Base-by-base conservation (phyloP, 192 early-diverging fungal species). In the Lunasporangiospora selenospora region DNA sequence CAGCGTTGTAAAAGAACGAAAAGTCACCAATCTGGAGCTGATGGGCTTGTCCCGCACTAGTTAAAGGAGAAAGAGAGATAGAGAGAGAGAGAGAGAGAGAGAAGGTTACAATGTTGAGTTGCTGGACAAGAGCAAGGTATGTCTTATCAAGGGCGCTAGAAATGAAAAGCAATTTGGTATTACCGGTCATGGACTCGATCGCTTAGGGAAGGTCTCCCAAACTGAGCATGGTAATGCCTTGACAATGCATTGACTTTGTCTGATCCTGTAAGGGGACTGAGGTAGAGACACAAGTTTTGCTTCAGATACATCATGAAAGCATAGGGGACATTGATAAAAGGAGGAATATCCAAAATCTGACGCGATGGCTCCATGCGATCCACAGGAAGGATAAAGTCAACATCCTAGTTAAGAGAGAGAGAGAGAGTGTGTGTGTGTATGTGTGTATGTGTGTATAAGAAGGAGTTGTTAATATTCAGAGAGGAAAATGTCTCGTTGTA, bases 371-470 rank as follows among this genome's bases (percentile, higher is more conserved):
- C 78, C 4, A 67, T 18, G 53, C 82, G 76, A n/a, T 83, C 70
- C 24, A 85, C 69, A 0, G 90, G 90, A 0, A 93, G 61, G 49
- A 92, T 89, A 56, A 95, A 93, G 31, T 92, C 91, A 16, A 91
- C 79, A 76, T 95, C 93, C 84, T 85, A 76, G 31, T 23, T 18
- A 21, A 50, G 7, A 36, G 19, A 19, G 7, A 31, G 3, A 43
- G 1, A 29, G 33, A 2, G 10, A 4, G 15, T n/a, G n/a, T n/a
- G n/a, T n/a, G n/a, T n/a, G n/a, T n/a, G n/a, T n/a, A n/a, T n/a
- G n/a, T n/a, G n/a, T n/a, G n/a, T n/a, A n/a, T n/a, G n/a, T n/a
- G n/a, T n/a, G n/a, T n/a, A n/a, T n/a, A n/a, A n/a, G n/a, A n/a
- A n/a, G n/a, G n/a, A n/a, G n/a, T n/a, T n/a, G n/a, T n/a, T 0